phyloP scores from a whole-genome alignment of 768 basidiomycete species.

The Multifurca ochricompacta region DNA sequence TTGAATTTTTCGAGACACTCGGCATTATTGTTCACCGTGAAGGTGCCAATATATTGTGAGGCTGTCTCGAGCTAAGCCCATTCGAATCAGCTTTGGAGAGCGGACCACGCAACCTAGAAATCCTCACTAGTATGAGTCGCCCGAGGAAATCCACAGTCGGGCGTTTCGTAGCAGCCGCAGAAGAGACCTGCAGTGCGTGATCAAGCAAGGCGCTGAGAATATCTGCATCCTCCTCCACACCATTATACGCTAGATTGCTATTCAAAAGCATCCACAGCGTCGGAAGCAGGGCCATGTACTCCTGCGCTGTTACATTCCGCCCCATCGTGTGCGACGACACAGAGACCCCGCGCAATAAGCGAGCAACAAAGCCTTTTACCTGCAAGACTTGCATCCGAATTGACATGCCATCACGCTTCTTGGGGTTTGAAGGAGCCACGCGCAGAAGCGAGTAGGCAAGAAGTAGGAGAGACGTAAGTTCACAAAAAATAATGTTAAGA shows the following conservation, averaged over 20 bases:
- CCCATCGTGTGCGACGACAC: conserved; percentile 25
- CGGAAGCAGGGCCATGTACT: conserved; percentile 65
- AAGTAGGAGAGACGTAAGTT: conserved; percentile 58
- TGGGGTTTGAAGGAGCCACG: conserved; percentile 12
- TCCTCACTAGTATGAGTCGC: conserved; percentile 59
- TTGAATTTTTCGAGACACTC: conserved; percentile 32
- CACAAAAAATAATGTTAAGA: conserved; percentile 71
- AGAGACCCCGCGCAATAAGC: conserved; percentile 42
- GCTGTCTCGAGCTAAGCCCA: conserved; percentile 50
- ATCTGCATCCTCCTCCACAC: conserved; percentile 21
- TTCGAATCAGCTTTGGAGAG: not conserved
- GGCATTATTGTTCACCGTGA: conserved; percentile 31
- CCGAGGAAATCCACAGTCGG: conserved; percentile 70
- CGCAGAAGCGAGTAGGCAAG: conserved; percentile 29
- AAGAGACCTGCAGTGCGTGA: conserved; percentile 53
- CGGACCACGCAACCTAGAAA: not conserved
- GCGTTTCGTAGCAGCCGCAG: conserved; percentile 57
- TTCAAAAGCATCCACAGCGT: conserved; percentile 72
- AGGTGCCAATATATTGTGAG: conserved; percentile 42
- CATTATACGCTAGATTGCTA: conserved; percentile 21
- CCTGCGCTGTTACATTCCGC: conserved; percentile 42
- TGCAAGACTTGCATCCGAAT: conserved; percentile 30
- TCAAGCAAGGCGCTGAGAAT: conserved; percentile 53
- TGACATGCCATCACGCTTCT: conserved; percentile 3
- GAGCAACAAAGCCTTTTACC: conserved; percentile 48